Evolutionary conservation across 345 rosid species (phyloP).

Genomic region (Mangifera indica): DNA sequence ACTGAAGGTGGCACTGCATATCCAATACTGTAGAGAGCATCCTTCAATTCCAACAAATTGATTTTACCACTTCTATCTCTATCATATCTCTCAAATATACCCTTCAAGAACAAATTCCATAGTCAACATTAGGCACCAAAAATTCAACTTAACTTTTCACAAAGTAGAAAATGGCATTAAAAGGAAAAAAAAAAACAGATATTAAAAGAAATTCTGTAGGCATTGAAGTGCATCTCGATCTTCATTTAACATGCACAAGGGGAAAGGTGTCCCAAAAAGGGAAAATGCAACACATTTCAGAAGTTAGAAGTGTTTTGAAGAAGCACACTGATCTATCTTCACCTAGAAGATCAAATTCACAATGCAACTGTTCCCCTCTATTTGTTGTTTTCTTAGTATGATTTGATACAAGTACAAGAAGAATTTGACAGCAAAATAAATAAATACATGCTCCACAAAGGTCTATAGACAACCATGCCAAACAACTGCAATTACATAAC

Average conservation of each 20-base stretch:
- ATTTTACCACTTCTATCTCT: constrained; percentile 66
- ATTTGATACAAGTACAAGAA: background rate
- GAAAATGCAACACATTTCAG: background rate
- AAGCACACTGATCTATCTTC: background rate
- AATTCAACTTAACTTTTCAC: background rate
- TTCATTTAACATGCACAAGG: background rate
- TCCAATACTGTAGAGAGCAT: constrained; percentile 60
- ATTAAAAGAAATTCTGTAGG: background rate
- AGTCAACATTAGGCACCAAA: background rate
- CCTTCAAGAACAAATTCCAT: constrained; percentile 31
- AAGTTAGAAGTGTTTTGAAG: background rate
- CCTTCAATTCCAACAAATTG: constrained; percentile 53
- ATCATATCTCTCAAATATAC: constrained; percentile 61
- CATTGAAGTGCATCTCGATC: background rate
- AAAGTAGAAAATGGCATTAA: background rate
- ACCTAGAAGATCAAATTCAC: too few relatives aligned
- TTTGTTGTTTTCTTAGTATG: background rate
- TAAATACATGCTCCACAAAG: background rate
- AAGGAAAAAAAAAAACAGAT: background rate
- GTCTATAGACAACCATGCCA: background rate
- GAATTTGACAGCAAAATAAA: background rate
- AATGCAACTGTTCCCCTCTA: background rate
- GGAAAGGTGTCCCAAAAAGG: background rate
- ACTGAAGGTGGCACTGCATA: constrained; percentile 62
- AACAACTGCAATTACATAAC: background rate